Percentiles rank a stretch among this genome's conserved stretches.
phyloP scores from a whole-genome alignment of 257 asterid genomes.

The Salvia rosmarinus region DNA sequence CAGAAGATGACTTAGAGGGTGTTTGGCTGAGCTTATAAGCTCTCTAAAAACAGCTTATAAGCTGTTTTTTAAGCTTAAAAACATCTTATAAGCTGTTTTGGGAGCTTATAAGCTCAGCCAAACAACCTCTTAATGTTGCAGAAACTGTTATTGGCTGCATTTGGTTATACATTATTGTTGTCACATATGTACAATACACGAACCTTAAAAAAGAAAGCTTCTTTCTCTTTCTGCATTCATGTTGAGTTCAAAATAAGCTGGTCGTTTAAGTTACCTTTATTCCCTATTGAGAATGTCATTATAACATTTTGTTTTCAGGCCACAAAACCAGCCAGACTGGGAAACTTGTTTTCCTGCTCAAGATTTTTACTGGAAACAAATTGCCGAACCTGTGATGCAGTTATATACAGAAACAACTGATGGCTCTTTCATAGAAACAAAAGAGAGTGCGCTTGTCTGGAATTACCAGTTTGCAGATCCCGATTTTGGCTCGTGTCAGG shows the following conservation, averaged over 20 bases:
- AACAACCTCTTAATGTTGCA: no score
- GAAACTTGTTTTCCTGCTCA: conserved; percentile 66
- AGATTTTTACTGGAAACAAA: conserved; percentile 86
- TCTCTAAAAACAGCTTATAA: no score
- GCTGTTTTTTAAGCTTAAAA: no score
- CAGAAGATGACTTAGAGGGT: neutral
- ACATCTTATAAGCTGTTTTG: no score
- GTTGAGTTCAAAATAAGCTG: neutral
- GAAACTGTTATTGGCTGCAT: neutral
- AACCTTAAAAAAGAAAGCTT: neutral
- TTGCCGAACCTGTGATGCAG: conserved; percentile 86
- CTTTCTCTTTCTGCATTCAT: neutral
- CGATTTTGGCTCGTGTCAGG: conserved; percentile 82
- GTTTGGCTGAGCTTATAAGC: no score
- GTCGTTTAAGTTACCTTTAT: neutral
- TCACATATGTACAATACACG: no score
- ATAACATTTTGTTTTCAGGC: conserved; percentile 44
- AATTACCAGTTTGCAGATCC: conserved; percentile 84
- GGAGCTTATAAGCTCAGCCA: no score
- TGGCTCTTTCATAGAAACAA: conserved; percentile 78
- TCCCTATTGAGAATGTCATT: neutral
- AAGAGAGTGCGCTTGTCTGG: conserved; percentile 82
- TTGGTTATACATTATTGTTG: neutral
- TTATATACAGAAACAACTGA: conserved; percentile 82
- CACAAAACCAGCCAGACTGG: conserved; percentile 58